phyloP scores from a whole-genome alignment of 345 rosid genomes.

The Salix purpurea region DNA sequence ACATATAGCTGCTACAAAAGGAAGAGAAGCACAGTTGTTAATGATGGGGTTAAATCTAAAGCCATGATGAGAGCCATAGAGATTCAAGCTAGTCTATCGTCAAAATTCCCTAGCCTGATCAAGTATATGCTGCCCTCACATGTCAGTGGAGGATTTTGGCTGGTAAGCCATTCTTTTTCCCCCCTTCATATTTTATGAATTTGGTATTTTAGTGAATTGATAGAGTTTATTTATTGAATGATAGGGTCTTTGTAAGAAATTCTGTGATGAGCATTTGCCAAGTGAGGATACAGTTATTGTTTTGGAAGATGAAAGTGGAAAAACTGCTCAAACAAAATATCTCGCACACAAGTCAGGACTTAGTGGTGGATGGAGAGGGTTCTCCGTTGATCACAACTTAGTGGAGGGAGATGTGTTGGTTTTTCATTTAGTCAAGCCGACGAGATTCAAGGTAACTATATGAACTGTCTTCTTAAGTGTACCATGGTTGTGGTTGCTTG shows the following conservation, averaged over 20 bases:
- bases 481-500: not conserved
- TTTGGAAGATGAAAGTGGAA: constrained; percentile 15
- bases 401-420: constrained; percentile 10
- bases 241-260: constrained; percentile 16
- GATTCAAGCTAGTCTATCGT: too few species aligned
- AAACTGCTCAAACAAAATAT: constrained; percentile 1
- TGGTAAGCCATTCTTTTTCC: not conserved
- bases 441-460: constrained; percentile 8
- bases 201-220: too few species aligned
- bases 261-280: constrained; percentile 17
- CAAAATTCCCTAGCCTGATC: too few species aligned
- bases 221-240: not conserved
- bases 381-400: constrained; percentile 16
- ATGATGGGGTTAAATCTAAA: too few species aligned
- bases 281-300: constrained; percentile 1
- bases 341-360: constrained; percentile 11
- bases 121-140: not conserved
- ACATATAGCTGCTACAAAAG: too few species aligned
- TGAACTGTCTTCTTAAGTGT: not conserved
- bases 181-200: not conserved
- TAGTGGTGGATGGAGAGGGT: constrained; percentile 25
- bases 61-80: too few species aligned
- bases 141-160: constrained; percentile 22
- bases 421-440: constrained; percentile 12
- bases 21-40: too few species aligned